A percentile compares a stretch with the other conserved stretches of the same genome.
phyloP scores from a whole-genome alignment of 768 basidiomycete species.

The Termitomyces sp. region DNA sequence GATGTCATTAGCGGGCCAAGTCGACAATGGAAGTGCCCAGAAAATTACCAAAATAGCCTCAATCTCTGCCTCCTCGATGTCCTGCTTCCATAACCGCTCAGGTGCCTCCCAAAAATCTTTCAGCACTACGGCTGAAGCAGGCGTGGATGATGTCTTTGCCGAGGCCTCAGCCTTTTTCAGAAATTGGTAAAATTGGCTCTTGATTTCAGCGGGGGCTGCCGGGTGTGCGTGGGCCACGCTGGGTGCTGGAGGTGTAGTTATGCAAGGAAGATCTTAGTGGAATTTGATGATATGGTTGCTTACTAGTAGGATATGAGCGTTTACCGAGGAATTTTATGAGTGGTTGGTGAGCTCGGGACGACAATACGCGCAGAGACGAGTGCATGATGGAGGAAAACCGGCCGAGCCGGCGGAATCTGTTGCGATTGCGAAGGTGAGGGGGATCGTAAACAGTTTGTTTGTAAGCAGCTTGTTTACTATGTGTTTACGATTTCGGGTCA shows the following conservation, averaged over 20 bases:
- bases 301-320: constrained; percentile 41
- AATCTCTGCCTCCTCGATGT: constrained; percentile 54
- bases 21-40: not conserved
- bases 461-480: too few relatives aligned
- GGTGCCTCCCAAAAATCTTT: constrained; percentile 67
- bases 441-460: too few relatives aligned
- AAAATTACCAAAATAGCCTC: constrained; percentile 57
- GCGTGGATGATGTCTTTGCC: constrained; percentile 6
- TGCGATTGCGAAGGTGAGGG: too few relatives aligned
- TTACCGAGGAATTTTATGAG: constrained; percentile 63
- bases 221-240: constrained; percentile 55
- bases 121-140: constrained; percentile 18
- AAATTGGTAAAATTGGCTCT: constrained; percentile 42
- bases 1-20: not conserved
- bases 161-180: constrained; percentile 29
- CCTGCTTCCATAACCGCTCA: constrained; percentile 46
- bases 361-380: constrained; percentile 27
- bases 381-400: constrained; percentile 19
- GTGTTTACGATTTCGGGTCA: too few relatives aligned
- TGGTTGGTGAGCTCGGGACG: constrained; percentile 46
- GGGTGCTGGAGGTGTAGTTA: constrained; percentile 17
- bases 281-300: not conserved
- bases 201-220: constrained; percentile 58
- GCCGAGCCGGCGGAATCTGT: not conserved
- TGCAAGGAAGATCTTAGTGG: not conserved